Percentiles rank a stretch among this genome's conserved stretches.
Conservation (phyloP, 345 rosid species). For the Eucalyptus microcorys region DNA sequence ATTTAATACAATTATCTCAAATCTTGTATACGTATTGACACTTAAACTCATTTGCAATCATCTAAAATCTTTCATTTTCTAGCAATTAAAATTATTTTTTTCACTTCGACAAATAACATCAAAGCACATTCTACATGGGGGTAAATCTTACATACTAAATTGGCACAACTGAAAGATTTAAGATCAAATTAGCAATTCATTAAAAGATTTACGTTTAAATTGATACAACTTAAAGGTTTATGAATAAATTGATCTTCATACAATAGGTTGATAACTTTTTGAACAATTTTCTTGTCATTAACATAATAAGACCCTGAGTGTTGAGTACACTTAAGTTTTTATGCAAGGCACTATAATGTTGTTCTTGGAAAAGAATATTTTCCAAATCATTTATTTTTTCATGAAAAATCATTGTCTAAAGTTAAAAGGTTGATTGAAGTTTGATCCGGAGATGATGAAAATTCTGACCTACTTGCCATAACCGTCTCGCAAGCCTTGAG, state of each 20-base stretch:
- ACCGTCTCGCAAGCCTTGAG: background rate
- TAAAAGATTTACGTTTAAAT: fast-evolving
- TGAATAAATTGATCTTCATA: fast-evolving
- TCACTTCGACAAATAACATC: background rate
- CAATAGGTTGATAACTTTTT: fast-evolving
- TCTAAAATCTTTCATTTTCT: background rate
- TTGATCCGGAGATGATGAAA: background rate
- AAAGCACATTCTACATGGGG: background rate
- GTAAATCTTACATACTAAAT: background rate
- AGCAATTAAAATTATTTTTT: background rate
- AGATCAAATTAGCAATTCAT: fast-evolving
- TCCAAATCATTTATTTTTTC: background rate
- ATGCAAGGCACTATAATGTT: background rate
- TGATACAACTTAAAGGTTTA: fast-evolving
- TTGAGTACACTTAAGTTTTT: background rate
- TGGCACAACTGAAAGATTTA: background rate
- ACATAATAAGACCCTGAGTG: fast-evolving
- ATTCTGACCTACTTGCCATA: background rate
- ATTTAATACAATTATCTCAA: background rate
- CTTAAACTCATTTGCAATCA: background rate
- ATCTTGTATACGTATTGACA: background rate
- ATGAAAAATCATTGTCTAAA: background rate
- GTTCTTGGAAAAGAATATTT: background rate
- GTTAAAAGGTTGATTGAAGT: background rate
- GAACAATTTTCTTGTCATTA: fast-evolving